A percentile compares a stretch with the other conserved stretches of the same genome.
Evolutionary conservation across 2,329 filamentous ascomycete genomes (phyloP).

Genomic region (Lasiodiplodia citricola): DNA sequence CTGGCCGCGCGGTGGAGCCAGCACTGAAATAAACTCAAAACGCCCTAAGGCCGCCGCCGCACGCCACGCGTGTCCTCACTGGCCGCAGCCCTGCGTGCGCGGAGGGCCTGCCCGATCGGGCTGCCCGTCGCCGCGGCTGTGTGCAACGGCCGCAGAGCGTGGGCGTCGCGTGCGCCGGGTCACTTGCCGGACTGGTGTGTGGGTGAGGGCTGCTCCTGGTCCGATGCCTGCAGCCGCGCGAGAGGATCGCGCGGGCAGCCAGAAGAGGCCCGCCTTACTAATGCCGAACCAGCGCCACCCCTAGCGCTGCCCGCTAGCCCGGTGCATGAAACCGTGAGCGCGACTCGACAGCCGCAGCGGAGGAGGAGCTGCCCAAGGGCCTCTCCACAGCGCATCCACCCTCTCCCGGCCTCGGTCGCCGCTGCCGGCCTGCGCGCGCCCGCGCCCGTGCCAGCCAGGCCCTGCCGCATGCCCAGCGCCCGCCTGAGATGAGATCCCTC

Average conservation of each 20-base stretch:
- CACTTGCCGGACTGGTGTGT: constrained; percentile 21
- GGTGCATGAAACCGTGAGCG: constrained; percentile 22
- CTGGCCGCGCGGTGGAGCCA: constrained; percentile 20
- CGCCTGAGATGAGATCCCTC: constrained; percentile 21
- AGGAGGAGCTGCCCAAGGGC: not conserved
- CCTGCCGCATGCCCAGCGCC: constrained; percentile 8
- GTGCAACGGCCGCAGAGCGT: constrained; percentile 26
- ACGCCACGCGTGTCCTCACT: constrained; percentile 25
- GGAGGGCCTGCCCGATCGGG: constrained; percentile 23
- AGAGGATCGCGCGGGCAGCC: constrained; percentile 17
- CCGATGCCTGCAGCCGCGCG: constrained; percentile 18
- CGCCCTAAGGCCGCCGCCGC: constrained; percentile 29
- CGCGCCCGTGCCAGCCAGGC: constrained; percentile 11
- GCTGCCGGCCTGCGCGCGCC: constrained; percentile 11
- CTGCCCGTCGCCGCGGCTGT: constrained; percentile 9
- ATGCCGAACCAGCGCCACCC: constrained; percentile 17
- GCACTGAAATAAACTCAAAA: constrained; percentile 31
- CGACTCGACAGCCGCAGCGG: constrained; percentile 1
- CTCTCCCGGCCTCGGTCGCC: constrained; percentile 9
- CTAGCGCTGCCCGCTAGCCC: constrained; percentile 15
- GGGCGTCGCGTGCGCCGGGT: constrained; percentile 24
- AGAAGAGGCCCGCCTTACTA: constrained; percentile 13
- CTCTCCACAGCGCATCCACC: not conserved
- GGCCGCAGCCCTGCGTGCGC: constrained; percentile 21
- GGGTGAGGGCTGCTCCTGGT: constrained; percentile 17